Conservation (phyloP, 2,329 filamentous ascomycete genomes). For the Fonsecaea pugnacius region DNA sequence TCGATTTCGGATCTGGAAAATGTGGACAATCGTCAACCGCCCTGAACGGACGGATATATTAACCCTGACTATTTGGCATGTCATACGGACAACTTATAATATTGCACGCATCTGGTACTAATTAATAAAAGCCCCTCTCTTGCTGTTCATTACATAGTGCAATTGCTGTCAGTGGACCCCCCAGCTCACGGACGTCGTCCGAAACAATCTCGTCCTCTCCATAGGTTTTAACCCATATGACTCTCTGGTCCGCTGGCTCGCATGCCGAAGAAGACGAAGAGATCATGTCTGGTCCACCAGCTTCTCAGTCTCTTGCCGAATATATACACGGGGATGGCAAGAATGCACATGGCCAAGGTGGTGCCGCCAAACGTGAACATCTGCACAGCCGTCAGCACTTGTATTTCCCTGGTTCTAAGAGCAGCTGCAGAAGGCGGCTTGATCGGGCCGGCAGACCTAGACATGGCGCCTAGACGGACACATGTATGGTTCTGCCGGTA, state of each 20-base stretch:
- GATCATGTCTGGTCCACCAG: constrained; percentile 33
- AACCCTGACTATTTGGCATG: not conserved
- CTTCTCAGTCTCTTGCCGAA: constrained; percentile 36
- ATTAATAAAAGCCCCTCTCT: not conserved
- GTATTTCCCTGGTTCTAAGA: not conserved
- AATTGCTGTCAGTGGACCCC: not conserved
- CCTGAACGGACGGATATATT: too few species aligned
- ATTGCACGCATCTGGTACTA: not conserved
- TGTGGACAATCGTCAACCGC: not conserved
- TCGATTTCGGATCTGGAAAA: not conserved
- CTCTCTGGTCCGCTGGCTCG: constrained; percentile 27
- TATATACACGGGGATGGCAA: constrained; percentile 39
- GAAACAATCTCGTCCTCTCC: not conserved
- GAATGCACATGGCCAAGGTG: constrained; percentile 35
- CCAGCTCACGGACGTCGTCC: not conserved
- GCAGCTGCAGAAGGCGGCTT: not conserved
- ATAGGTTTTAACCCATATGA: constrained; percentile 22
- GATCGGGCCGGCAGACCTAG: too few species aligned
- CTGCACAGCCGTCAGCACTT: not conserved
- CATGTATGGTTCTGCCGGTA: not conserved
- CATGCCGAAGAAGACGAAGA: constrained; percentile 32
- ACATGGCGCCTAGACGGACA: too few species aligned
- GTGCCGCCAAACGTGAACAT: constrained; percentile 41
- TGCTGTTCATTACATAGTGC: not conserved
- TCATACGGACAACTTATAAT: not conserved